Percentiles rank a stretch among this genome's conserved stretches.
Evolutionary conservation across 2,329 filamentous ascomycete genomes (phyloP).

Genomic region (Arthrobotrys megalospora): DNA sequence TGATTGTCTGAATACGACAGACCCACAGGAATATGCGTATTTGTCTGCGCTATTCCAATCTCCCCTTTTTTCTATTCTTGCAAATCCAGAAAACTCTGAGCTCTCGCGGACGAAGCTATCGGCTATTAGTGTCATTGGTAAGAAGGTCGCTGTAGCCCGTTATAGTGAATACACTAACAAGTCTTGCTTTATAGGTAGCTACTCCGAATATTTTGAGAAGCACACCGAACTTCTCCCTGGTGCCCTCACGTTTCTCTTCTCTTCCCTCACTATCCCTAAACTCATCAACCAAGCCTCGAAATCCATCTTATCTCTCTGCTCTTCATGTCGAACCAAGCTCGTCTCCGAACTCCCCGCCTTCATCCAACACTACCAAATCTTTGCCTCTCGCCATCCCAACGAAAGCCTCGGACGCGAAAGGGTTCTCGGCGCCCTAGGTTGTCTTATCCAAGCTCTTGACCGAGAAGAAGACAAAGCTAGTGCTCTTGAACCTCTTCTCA

Average conservation of each 20-base stretch:
- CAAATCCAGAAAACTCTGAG: conserved; percentile 66
- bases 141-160: conserved; percentile 65
- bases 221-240: conserved; percentile 78
- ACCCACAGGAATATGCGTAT: conserved; percentile 64
- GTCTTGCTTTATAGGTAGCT: conserved; percentile 70
- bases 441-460: conserved; percentile 80
- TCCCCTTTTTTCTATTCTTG: conserved; percentile 73
- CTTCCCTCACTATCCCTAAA: conserved; percentile 75
- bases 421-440: conserved; percentile 80
- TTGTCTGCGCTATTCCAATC: conserved; percentile 71
- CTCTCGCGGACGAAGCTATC: conserved; percentile 56
- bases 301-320: conserved; percentile 81
- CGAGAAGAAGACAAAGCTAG: conserved; percentile 72
- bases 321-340: conserved; percentile 80
- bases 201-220: conserved; percentile 82
- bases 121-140: conserved; percentile 75
- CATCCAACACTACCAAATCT: conserved; percentile 78
- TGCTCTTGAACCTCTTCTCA: conserved; percentile 74
- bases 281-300: conserved; percentile 80
- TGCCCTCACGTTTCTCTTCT: conserved; percentile 82
- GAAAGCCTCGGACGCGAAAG: conserved; percentile 81
- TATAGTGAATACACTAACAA: neutral
- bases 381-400: conserved; percentile 74
- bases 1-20: conserved; percentile 64
- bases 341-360: conserved; percentile 78